These are phyloP conservation scores for Dysphania ambrosioides DNA, from an alignment of 148 eudicot species.

Conservation along the genomic window DNA sequence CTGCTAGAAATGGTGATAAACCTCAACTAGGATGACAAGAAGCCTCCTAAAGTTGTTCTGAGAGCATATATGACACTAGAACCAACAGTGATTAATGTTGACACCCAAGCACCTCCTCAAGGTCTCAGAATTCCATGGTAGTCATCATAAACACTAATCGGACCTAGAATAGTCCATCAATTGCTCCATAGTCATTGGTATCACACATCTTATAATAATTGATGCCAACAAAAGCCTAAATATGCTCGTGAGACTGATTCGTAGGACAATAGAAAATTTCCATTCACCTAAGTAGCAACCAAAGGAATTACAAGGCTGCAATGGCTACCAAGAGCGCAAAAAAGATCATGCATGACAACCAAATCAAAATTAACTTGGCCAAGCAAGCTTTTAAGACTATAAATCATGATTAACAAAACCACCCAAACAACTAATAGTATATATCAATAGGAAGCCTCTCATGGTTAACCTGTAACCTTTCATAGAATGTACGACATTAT, in stretches of 20 bases:
- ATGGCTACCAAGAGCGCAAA: neutral
- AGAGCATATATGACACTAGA: neutral
- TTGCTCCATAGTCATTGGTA: no score
- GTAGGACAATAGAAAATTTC: neutral
- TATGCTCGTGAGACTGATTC: neutral
- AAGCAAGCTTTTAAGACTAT: no score
- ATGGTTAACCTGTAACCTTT: no score
- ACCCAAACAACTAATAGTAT: no score
- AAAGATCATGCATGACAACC: neutral
- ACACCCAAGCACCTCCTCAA: neutral
- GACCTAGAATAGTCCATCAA: neutral
- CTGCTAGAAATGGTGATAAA: no score
- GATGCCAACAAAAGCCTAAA: neutral
- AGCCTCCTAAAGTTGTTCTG: no score
- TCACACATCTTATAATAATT: no score
- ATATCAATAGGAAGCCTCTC: no score
- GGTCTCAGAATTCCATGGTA: slow-evolving; percentile 2
- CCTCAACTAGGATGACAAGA: neutral
- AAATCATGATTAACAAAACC: no score
- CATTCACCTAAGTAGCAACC: neutral
- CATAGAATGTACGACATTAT: no score
- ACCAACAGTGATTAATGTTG: neutral
- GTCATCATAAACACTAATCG: neutral
- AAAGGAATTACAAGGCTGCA: neutral
- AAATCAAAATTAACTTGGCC: no score